Base-by-base conservation (phyloP, 1,284 basidiomycete species). In the Waitea zeae region DNA sequence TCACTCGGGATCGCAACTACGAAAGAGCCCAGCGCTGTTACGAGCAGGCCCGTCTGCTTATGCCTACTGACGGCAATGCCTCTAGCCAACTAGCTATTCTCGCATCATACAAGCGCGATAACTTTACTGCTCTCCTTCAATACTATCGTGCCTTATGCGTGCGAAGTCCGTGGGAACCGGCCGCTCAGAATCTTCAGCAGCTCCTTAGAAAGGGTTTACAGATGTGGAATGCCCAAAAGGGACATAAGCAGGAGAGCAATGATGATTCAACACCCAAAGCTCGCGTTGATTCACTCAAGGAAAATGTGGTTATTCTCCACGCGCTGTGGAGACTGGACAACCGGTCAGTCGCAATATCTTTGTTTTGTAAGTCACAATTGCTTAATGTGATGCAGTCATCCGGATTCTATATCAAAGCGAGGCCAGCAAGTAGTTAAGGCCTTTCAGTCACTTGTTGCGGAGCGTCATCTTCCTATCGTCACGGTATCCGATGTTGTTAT, bases 81-180 rank as follows among this genome's bases (percentile, higher is more conserved):
- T 93, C 81, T 28, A 93, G 97, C 50, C 92, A 97, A 55, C 72
- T 98, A 18, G 93, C 92, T 1, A 90, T 97, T 33, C 67, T 98
- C 18, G 73, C 88, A 2, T 76, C 78, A 15, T 92, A 92, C 52
- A 64, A 79, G 45, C 67, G 67, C 41, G 88, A 96, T 53, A 64
- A 67, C n/a, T 88, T 95, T 44, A 59, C 62, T 18, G 77, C 84
- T 19, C 61, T 86, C 12, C 71, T 86, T 43, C 78, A 92, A 51
- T 93, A 96, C 55, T 92, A 92, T 49, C 78, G 89, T 26, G 87
- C 93, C 0, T 59, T 97, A 4, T 93, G 88, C 46, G 83, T 90
- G 31, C 68, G 69, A 19, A 67, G 74, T 37, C 84, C 89, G 0
- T 97, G 92, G 55, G 78, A 86, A 22, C 82, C 86, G 1, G 89